A percentile compares a stretch with the other conserved stretches of the same genome.
phyloP scores from a whole-genome alignment of 225 moss, liverwort and hornwort species.

The Polytrichum commune region DNA sequence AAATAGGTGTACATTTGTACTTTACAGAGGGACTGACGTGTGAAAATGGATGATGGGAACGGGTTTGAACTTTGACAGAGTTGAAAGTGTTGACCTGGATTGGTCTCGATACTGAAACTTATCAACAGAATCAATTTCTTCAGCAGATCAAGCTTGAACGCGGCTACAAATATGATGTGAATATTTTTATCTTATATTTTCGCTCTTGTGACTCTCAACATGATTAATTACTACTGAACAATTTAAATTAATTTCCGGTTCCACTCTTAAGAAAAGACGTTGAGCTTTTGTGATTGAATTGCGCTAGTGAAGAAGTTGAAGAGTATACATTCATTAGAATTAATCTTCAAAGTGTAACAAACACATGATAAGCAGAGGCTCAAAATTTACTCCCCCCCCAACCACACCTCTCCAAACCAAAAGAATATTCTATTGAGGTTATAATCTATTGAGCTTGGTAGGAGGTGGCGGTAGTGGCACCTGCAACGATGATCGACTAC shows the following conservation, averaged over 20 bases:
- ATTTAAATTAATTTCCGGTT: background rate
- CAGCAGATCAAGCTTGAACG: slow-evolving; percentile 50
- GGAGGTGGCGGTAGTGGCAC: slow-evolving; percentile 73
- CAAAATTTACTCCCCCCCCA: too few species aligned
- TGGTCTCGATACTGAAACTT: slow-evolving; percentile 38
- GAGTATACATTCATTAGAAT: too few species aligned
- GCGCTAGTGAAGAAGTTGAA: too few species aligned
- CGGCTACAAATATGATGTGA: slow-evolving; percentile 54
- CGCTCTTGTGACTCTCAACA: background rate
- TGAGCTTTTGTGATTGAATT: too few species aligned
- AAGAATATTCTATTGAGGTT: too few species aligned
- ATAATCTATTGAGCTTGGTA: slow-evolving; percentile 7
- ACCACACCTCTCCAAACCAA: too few species aligned
- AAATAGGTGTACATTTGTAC: background rate
- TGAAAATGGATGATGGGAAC: too few species aligned
- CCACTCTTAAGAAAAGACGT: too few species aligned
- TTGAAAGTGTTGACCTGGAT: slow-evolving; percentile 69
- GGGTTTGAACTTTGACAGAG: slow-evolving; percentile 20
- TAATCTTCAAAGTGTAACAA: too few species aligned
- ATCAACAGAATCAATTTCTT: slow-evolving; percentile 34
- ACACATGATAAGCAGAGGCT: too few species aligned
- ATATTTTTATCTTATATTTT: background rate
- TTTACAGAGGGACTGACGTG: too few species aligned
- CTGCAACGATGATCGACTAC: slow-evolving; percentile 45
- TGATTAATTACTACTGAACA: background rate